phyloP scores from a whole-genome alignment of 306 rosid species.

The Inga laurina region DNA sequence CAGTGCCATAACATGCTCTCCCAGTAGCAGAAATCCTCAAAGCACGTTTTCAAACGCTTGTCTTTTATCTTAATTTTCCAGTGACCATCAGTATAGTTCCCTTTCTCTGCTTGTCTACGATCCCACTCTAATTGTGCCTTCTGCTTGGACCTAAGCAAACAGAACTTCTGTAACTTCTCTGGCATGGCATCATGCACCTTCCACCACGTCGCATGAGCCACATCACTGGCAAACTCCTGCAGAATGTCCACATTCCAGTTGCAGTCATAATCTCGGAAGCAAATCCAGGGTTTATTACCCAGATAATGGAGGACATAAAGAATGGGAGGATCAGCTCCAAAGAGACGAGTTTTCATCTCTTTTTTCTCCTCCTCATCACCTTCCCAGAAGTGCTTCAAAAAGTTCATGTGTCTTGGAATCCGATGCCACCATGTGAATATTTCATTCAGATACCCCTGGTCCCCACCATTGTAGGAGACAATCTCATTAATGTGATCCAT shows the following conservation, averaged over 20 bases:
- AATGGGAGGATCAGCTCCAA: constrained; percentile 60
- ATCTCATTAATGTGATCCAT: constrained; percentile 68
- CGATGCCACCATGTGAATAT: constrained; percentile 78
- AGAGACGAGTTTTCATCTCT: constrained; percentile 55
- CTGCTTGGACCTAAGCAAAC: constrained; percentile 66
- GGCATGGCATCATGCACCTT: constrained; percentile 72
- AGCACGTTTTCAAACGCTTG: constrained; percentile 47
- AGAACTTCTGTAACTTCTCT: constrained; percentile 49
- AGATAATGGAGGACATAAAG: constrained; percentile 66
- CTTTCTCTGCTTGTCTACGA: constrained; percentile 61
- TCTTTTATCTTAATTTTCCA: constrained; percentile 65
- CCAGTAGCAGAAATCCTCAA: constrained; percentile 69
- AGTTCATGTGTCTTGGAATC: constrained; percentile 69
- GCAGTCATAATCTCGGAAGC: constrained; percentile 79
- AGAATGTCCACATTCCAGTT: constrained; percentile 65
- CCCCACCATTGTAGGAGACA: constrained; percentile 71
- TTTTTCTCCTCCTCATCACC: constrained; percentile 60
- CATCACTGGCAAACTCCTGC: constrained; percentile 70
- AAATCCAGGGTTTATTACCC: constrained; percentile 69
- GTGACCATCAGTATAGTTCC: constrained; percentile 58
- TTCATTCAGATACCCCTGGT: constrained; percentile 71
- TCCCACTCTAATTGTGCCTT: constrained; percentile 71
- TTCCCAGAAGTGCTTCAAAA: constrained; percentile 76
- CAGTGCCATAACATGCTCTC: constrained; percentile 68
- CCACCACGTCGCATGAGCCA: constrained; percentile 69